Base-by-base conservation (phyloP, 116 monocot species). In the Papilionanthe hybrid region DNA sequence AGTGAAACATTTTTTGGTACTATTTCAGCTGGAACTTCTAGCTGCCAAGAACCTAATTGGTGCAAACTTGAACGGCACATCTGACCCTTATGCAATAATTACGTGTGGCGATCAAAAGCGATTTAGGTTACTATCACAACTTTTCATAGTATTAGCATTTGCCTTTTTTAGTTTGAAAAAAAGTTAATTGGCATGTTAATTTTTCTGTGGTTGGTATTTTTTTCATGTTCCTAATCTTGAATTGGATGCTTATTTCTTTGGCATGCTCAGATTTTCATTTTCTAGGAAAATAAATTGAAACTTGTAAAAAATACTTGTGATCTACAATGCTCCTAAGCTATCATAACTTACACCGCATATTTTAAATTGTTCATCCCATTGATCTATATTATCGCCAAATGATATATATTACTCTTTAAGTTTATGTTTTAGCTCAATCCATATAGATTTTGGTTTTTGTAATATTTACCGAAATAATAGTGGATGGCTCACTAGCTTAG, bases 41-140 rank as follows among this genome's bases (percentile, higher is more conserved):
- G 94, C 96, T 84, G 96, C 96, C 71, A 96, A 94, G 82, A 96
- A 96, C 75, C 82, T 96, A 72, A 72, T 92, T 78, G 94, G 92
- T 86, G 96, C 94, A 81, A 96, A 96, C 75, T 80, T 94, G 82
- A 96, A 96, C 81, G 96, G 96, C 41, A 94, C 91, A 47, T 96
- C 96, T 71, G 96, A 96, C 89, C 96, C 96, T 23, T 96, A 96
- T 82, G 92, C 88, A 42, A 92, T 94, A 81, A 89, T 96, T 77
- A 89, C 90, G 42, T 94, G 94, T 81, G 92, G 90, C 43, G 96
- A 91, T 77, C 91, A 96, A 78, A 94, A 92, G 63, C 84, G 92
- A 73, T 96, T 96, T 81, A 96, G 96, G 94, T 96, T 45, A 83
- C 68, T 60, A 78, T 22, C 8, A 22, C 32, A 20, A 63, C 45